Evolutionary conservation across 1,139 yeast genomes (phyloP).

Genomic region (Kodamaea ohmeri): DNA sequence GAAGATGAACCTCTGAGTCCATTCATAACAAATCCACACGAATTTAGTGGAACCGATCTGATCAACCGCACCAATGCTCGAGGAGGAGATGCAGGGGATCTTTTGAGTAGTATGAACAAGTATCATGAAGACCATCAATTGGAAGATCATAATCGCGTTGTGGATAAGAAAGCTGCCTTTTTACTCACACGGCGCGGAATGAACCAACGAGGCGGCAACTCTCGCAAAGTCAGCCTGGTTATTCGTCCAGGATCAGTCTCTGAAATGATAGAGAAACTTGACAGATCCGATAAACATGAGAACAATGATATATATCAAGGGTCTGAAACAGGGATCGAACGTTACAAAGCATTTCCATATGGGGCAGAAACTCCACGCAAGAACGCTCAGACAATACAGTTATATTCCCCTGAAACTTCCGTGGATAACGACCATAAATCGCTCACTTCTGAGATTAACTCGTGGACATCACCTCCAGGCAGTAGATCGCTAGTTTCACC

Average conservation of each 20-base stretch:
- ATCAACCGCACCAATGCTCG: background rate
- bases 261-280: background rate
- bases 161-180: no score
- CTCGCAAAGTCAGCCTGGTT: no score
- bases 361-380: background rate
- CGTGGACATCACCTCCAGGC: slow-evolving; percentile 1
- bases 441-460: background rate
- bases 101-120: no score
- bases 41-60: background rate
- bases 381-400: background rate
- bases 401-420: background rate
- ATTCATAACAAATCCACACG: slow-evolving; percentile 25
- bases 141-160: no score
- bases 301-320: background rate
- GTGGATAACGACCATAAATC: background rate
- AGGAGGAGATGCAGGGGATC: background rate
- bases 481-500: slow-evolving; percentile 1
- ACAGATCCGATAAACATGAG: background rate
- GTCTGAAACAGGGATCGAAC: background rate
- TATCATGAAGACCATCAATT: no score
- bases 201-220: no score
- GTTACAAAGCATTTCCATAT: background rate
- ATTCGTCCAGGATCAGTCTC: background rate
- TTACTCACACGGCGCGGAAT: no score
- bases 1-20: slow-evolving; percentile 26